These are phyloP conservation scores for Primulina tabacum DNA, from an alignment of 257 asterid genomes.

Conservation along the genomic window DNA sequence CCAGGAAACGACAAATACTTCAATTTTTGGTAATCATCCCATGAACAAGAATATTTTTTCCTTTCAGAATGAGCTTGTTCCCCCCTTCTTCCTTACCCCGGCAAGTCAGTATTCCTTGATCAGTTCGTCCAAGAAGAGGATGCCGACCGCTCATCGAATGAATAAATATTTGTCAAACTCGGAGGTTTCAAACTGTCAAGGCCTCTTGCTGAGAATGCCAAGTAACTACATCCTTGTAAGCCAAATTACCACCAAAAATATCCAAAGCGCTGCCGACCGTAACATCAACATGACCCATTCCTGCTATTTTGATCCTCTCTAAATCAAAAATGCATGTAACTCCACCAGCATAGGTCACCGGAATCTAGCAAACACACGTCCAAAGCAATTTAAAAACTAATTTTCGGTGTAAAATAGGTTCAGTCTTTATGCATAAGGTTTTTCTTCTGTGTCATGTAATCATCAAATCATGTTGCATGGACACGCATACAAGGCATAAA, in stretches of 20 bases:
- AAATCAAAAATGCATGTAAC: constrained; percentile 74
- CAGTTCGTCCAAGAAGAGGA: too few relatives aligned
- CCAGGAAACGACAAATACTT: not conserved
- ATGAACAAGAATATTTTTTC: not conserved
- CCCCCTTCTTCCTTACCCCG: too few relatives aligned
- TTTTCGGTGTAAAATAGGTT: not conserved
- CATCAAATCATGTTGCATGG: not conserved
- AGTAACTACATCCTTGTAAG: constrained; percentile 78
- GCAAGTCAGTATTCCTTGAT: too few relatives aligned
- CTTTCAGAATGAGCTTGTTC: not conserved
- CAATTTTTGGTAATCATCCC: not conserved
- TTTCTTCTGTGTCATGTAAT: not conserved
- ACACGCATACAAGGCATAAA: not conserved
- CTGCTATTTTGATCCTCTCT: constrained; percentile 75
- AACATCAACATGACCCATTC: constrained; percentile 79
- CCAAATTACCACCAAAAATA: constrained; percentile 82
- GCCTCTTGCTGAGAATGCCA: constrained; percentile 81
- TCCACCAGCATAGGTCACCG: constrained; percentile 96
- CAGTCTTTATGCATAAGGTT: not conserved
- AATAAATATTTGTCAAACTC: not conserved
- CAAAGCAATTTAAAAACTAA: constrained; percentile 3
- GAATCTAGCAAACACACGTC: constrained; percentile 50
- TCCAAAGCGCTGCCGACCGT: constrained; percentile 97
- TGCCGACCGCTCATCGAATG: not conserved
- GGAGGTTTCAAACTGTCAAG: constrained; percentile 31